phyloP scores from a whole-genome alignment of 768 basidiomycete species.

The Cyclocybe aegerita region DNA sequence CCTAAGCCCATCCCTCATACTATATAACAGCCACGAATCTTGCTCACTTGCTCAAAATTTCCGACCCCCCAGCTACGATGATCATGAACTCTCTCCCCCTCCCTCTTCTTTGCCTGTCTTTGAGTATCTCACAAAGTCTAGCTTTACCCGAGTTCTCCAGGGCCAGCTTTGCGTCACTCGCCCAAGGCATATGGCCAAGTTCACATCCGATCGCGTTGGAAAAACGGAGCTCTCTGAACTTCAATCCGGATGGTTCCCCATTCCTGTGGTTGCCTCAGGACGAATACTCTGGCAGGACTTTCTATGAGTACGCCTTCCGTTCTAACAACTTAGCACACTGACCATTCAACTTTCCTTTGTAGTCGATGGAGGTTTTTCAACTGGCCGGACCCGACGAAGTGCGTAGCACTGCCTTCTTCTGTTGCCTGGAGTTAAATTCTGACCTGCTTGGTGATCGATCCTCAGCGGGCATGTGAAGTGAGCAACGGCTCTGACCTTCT shows the following conservation, averaged over 20 bases:
- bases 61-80: neutral
- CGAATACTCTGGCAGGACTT: slow-evolving; percentile 60
- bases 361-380: slow-evolving; percentile 64
- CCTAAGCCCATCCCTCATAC: no score
- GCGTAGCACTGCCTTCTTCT: slow-evolving; percentile 21
- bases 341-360: slow-evolving; percentile 4
- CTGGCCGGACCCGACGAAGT: slow-evolving; percentile 69
- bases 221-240: slow-evolving; percentile 32
- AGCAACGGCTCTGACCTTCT: slow-evolving; percentile 17
- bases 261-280: slow-evolving; percentile 69
- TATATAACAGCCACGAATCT: neutral
- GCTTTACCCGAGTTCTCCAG: neutral
- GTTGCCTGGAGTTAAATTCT: slow-evolving; percentile 2
- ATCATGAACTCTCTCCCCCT: neutral
- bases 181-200: neutral
- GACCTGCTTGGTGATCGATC: slow-evolving; percentile 9
- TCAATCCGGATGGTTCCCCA: slow-evolving; percentile 43
- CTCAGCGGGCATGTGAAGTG: slow-evolving; percentile 71
- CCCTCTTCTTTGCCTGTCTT: neutral
- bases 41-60: neutral
- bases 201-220: neutral
- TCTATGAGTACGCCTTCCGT: slow-evolving; percentile 58
- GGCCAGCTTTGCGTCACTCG: no score
- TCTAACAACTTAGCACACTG: neutral
- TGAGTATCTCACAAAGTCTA: neutral